These are phyloP conservation scores for Lasiodiplodia sp. DNA, from an alignment of 2,329 filamentous ascomycete genomes.

Conservation along the genomic window DNA sequence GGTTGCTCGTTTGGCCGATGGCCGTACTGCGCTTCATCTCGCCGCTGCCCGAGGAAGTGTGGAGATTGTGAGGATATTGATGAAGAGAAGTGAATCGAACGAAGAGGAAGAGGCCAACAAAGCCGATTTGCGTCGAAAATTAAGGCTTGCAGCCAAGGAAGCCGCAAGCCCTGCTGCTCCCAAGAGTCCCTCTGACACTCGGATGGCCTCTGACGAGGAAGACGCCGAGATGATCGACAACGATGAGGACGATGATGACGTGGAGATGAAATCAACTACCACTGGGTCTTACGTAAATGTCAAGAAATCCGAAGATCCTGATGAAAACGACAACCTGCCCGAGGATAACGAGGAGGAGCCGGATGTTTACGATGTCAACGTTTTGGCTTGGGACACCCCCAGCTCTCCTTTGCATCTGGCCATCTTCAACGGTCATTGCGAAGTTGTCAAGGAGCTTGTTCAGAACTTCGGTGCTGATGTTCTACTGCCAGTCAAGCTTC, in stretches of 20 bases:
- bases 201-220: conserved; percentile 46
- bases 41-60: conserved; percentile 73
- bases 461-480: conserved; percentile 77
- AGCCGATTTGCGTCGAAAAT: conserved; percentile 56
- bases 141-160: conserved; percentile 37
- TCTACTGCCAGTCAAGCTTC: conserved; percentile 75
- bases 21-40: conserved; percentile 82
- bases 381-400: conserved; percentile 79
- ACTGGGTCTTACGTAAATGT: conserved; percentile 81
- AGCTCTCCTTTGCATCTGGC: conserved; percentile 80
- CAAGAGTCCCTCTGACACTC: background rate
- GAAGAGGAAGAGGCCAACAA: conserved; percentile 71
- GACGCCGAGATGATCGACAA: conserved; percentile 59
- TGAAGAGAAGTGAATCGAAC: conserved; percentile 77
- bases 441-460: conserved; percentile 73
- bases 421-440: conserved; percentile 74
- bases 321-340: conserved; percentile 52
- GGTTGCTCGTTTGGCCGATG: conserved; percentile 77
- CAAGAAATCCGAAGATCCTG: conserved; percentile 53
- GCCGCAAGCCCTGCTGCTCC: background rate
- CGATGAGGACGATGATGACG: conserved; percentile 50
- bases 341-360: conserved; percentile 70
- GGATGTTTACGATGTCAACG: conserved; percentile 80
- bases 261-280: conserved; percentile 43
- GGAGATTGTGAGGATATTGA: conserved; percentile 74